These are phyloP conservation scores for Rhynchospora breviuscula DNA, from an alignment of 176 grass and related monocot species.

Conservation along the genomic window DNA sequence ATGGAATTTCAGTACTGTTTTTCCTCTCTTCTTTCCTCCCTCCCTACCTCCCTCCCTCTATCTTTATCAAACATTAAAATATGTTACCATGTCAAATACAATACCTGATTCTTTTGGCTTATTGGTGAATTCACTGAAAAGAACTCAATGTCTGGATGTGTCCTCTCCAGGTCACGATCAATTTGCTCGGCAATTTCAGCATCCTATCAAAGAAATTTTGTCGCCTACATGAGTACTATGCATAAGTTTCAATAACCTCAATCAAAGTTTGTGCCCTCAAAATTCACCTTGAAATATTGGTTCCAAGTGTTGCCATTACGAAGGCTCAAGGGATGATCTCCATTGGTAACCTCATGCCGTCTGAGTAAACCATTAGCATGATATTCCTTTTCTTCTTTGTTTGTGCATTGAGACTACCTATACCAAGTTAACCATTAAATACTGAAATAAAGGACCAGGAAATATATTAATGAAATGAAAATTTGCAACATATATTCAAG, in stretches of 20 bases:
- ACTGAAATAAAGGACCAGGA: neutral
- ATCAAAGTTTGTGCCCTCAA: constrained; percentile 7
- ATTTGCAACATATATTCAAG: neutral
- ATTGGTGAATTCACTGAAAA: constrained; percentile 48
- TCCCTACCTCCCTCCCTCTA: too few relatives aligned
- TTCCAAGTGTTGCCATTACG: constrained; percentile 72
- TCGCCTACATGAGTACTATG: neutral
- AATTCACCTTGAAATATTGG: constrained; percentile 76
- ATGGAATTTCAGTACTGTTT: neutral
- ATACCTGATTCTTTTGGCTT: constrained; percentile 51
- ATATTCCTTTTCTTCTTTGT: neutral
- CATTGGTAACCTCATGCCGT: constrained; percentile 60
- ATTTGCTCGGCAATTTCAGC: constrained; percentile 86
- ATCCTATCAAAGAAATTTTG: constrained; percentile 42
- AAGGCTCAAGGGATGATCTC: constrained; percentile 85
- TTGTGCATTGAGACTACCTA: constrained; percentile 13
- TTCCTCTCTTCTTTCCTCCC: too few relatives aligned
- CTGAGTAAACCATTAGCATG: constrained; percentile 35
- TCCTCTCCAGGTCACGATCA: constrained; percentile 81
- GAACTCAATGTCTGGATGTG: constrained; percentile 76
- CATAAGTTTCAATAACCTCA: neutral
- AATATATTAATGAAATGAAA: neutral
- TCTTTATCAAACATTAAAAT: neutral
- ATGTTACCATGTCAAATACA: neutral
- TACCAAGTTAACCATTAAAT: neutral